A percentile compares a stretch with the other conserved stretches of the same genome.
Conservation (phyloP, 371 early-diverging fungal genomes). For the Funneliformis caledonium region DNA sequence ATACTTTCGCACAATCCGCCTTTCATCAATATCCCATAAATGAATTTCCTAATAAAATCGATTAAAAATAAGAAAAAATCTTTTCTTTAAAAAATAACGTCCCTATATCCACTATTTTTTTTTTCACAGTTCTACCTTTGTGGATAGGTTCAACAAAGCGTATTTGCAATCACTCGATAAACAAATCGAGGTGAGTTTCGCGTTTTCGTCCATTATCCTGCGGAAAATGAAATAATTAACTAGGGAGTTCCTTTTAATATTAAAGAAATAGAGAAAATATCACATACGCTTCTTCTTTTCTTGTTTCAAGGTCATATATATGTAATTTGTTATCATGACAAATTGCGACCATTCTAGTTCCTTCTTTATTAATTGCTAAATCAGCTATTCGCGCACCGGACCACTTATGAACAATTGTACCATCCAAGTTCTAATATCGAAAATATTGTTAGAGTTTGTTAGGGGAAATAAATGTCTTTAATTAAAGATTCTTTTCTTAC, state of each 20-base stretch:
- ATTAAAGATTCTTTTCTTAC: not conserved
- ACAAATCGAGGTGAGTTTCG: constrained; percentile 77
- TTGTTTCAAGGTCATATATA: constrained; percentile 68
- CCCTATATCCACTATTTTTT: not conserved
- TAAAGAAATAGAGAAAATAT: not conserved
- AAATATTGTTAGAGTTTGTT: not conserved
- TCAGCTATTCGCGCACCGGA: constrained; percentile 79
- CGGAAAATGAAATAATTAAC: not conserved
- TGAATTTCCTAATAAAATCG: constrained; percentile 66
- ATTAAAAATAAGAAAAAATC: not conserved
- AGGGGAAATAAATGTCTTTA: not conserved
- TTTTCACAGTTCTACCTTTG: constrained; percentile 21
- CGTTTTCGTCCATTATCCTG: constrained; percentile 69
- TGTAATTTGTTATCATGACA: constrained; percentile 72
- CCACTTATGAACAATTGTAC: constrained; percentile 71
- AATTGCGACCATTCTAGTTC: constrained; percentile 74
- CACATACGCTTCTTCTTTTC: constrained; percentile 53
- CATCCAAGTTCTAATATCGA: constrained; percentile 57
- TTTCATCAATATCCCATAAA: constrained; percentile 85
- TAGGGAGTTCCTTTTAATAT: not conserved
- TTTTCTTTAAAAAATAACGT: not conserved
- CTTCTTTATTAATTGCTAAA: constrained; percentile 76
- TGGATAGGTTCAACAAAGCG: constrained; percentile 73
- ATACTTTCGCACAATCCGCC: constrained; percentile 71
- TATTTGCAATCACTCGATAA: constrained; percentile 73